phyloP scores from a whole-genome alignment of 192 early-diverging fungal genomes.

The Funneliformis mosseae region DNA sequence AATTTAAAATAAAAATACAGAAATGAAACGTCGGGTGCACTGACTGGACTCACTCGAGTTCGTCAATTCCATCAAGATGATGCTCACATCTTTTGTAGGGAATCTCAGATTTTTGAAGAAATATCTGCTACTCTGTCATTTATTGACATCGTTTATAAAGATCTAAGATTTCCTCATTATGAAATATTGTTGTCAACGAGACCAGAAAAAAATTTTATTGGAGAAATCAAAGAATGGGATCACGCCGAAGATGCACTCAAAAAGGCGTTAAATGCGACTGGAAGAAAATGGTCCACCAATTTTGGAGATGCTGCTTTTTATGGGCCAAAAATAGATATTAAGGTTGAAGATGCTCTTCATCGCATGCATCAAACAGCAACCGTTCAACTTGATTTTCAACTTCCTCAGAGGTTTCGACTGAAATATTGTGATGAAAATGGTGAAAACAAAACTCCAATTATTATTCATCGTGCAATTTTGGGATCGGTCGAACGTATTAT shows the following conservation, averaged over 20 bases:
- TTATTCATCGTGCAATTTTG: constrained; percentile 92
- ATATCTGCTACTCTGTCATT: constrained; percentile 77
- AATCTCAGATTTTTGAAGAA: constrained; percentile 77
- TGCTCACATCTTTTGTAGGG: constrained; percentile 92
- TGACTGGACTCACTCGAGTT: constrained; percentile 89
- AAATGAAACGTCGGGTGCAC: constrained; percentile 89
- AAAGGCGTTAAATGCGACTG: constrained; percentile 66
- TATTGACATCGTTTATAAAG: constrained; percentile 75
- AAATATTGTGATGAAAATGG: constrained; percentile 74
- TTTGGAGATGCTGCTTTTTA: constrained; percentile 94
- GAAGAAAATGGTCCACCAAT: constrained; percentile 68
- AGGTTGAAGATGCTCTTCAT: constrained; percentile 78
- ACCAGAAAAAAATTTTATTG: constrained; percentile 73
- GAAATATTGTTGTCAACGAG: constrained; percentile 82
- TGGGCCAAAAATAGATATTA: constrained; percentile 95
- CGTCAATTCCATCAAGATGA: constrained; percentile 97
- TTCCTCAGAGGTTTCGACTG: constrained; percentile 82
- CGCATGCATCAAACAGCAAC: constrained; percentile 92
- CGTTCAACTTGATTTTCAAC: constrained; percentile 94
- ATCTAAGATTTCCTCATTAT: constrained; percentile 79
- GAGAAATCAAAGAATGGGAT: constrained; percentile 74
- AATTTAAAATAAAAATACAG: constrained; percentile 45
- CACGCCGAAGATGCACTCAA: constrained; percentile 74
- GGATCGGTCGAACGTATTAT: constrained; percentile 93
- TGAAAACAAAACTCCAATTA: constrained; percentile 72